These are phyloP conservation scores for Protomyces macrosporus DNA, from an alignment of 1,139 yeast species.

Conservation along the genomic window DNA sequence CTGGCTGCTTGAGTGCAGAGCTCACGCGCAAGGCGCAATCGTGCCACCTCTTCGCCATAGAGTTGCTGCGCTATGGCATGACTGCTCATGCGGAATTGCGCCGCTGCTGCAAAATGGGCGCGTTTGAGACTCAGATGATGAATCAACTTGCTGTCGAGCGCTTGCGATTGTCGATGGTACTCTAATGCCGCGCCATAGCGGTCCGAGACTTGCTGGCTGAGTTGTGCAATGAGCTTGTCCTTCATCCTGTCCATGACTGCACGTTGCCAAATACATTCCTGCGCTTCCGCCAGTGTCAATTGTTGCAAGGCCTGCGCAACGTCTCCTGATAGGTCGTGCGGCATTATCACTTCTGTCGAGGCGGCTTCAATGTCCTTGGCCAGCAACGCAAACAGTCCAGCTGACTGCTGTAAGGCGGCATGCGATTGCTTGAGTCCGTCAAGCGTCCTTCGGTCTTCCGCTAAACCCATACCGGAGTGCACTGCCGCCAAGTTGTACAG, in stretches of 20 bases:
- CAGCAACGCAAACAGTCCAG: conserved; percentile 53
- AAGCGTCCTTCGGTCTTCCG: conserved; percentile 44
- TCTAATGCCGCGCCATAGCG: conserved; percentile 49
- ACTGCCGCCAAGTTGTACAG: conserved; percentile 64
- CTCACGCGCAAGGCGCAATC: conserved; percentile 46
- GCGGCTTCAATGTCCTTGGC: conserved; percentile 34
- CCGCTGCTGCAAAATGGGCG: conserved; percentile 63
- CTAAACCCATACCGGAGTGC: conserved; percentile 53
- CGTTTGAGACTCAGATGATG: conserved; percentile 55
- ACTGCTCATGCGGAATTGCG: conserved; percentile 57
- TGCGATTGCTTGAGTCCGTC: conserved; percentile 62
- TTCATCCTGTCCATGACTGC: conserved; percentile 56
- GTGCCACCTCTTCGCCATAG: conserved; percentile 68
- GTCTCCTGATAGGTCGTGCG: conserved; percentile 46
- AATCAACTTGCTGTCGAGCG: conserved; percentile 49
- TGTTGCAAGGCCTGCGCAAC: conserved; percentile 44
- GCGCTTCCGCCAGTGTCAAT: conserved; percentile 79
- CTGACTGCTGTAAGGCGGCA: conserved; percentile 57
- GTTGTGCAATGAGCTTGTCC: conserved; percentile 56
- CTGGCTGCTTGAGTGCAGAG: conserved; percentile 42
- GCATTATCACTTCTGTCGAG: conserved; percentile 32
- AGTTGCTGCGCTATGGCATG: conserved; percentile 48
- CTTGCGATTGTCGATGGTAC: neutral
- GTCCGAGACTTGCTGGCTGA: conserved; percentile 59
- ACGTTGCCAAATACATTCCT: conserved; percentile 77